Evolutionary conservation across 2,329 filamentous ascomycete genomes (phyloP).

Genomic region (Purpureocillium lavendulum): DNA sequence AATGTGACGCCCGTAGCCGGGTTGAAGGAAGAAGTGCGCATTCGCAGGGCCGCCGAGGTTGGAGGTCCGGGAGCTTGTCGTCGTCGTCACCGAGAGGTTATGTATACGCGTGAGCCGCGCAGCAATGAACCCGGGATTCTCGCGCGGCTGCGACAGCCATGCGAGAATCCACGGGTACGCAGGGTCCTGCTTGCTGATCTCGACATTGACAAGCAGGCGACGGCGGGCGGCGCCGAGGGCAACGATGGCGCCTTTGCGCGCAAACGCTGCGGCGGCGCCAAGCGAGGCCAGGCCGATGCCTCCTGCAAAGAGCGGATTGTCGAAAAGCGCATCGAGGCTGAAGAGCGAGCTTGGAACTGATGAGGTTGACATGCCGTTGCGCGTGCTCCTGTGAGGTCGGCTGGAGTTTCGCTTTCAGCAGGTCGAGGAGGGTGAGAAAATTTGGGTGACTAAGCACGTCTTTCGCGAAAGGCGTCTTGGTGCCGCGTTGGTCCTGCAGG

Average conservation of each 20-base stretch:
- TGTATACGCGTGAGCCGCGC: slow-evolving; percentile 51
- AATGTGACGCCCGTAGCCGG: slow-evolving; percentile 83
- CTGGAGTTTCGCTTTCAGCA: too few species aligned
- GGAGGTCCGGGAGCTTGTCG: slow-evolving; percentile 50
- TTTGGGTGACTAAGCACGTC: slow-evolving; percentile 6
- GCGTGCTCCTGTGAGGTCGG: background rate
- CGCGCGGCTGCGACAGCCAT: slow-evolving; percentile 83
- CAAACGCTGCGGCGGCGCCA: slow-evolving; percentile 72
- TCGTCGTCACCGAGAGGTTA: slow-evolving; percentile 49
- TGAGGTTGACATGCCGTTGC: slow-evolving; percentile 21
- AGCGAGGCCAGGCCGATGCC: slow-evolving; percentile 88
- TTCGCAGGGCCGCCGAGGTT: slow-evolving; percentile 57
- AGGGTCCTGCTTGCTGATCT: slow-evolving; percentile 89
- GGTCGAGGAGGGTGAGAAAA: too few species aligned
- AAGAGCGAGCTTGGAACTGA: slow-evolving; percentile 24
- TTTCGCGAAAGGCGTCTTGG: too few species aligned
- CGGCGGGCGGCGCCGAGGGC: slow-evolving; percentile 68
- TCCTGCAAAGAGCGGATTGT: slow-evolving; percentile 56
- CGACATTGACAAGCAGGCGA: slow-evolving; percentile 86
- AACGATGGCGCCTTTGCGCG: slow-evolving; percentile 66
- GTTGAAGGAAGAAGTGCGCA: slow-evolving; percentile 81
- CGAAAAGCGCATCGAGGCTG: slow-evolving; percentile 50
- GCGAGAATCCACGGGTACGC: slow-evolving; percentile 91
- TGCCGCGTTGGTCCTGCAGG: too few species aligned
- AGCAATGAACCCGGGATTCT: slow-evolving; percentile 50